Base-by-base conservation (phyloP, 148 eudicot species). In the Camellia lanceoleosa region DNA sequence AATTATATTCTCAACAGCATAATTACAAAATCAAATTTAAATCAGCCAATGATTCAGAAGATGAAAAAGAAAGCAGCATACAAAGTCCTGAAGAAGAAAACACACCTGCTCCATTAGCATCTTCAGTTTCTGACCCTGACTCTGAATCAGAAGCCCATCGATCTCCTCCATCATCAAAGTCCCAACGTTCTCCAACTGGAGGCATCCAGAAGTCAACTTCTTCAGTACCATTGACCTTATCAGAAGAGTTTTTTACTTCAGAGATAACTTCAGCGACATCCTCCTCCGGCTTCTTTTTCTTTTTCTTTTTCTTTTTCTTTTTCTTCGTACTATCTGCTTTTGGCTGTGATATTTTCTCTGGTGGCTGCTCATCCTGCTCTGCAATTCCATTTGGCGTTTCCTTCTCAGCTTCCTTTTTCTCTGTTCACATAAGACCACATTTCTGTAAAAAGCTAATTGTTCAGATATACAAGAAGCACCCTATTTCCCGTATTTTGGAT, bases 141-240 rank as follows among this genome's bases (percentile, higher is more conserved):
- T 92, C 97, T 1, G 87, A 87, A 77, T 83, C 95, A 0, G 95
- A 91, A 78, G 84, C 93, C 97, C 96, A 91, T 72, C 97, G 87
- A 83, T 95, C 97, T 79, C 92, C 89, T 75, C 92, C 97, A 85
- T 89, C 90, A 82, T 95, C 97, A 81, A 88, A 84, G 82, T 93
- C 97, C 97, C 94, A 93, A 18, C 97, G 92, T 2, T 89, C 94
- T 15, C 97, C 97, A 12, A 1, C 79, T 3, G 92, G 91, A 56
- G 97, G 97, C 87, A 88, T 80, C 99, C 97, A 92, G 80, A 95
- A 93, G 58, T 93, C 94, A 56, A 54, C 84, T 62, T 89, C 90
- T 80, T 93, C 97, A 7, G 80, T 47, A 81, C 87, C 97, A 82
- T 84, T 87, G 62, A 87, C 89, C n/a, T 79, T 78, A 46, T 82